Evolutionary conservation across 345 rosid species (phyloP).

Genomic region (Lepidium aucheri): DNA sequence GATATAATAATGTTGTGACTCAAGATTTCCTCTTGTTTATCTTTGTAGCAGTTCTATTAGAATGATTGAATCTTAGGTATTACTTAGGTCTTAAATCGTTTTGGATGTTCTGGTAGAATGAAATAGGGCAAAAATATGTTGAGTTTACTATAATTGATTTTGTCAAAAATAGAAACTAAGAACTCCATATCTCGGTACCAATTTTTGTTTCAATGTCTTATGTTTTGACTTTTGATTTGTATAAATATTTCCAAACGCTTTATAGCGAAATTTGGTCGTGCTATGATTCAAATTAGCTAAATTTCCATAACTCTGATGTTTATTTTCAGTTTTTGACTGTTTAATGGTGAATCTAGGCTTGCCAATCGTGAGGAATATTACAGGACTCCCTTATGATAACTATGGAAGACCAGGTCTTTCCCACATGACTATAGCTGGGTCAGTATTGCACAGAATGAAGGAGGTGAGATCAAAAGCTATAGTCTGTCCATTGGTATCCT

Average conservation of each 20-base stretch:
- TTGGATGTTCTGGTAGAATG: background rate
- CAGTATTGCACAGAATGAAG: constrained; percentile 63
- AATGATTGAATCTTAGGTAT: background rate
- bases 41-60: background rate
- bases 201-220: background rate
- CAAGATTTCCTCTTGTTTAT: background rate
- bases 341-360: constrained; percentile 37
- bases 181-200: background rate
- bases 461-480: constrained; percentile 36
- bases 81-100: background rate
- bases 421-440: constrained; percentile 67
- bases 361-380: constrained; percentile 66
- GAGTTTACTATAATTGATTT: no score
- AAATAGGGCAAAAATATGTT: background rate
- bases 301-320: background rate
- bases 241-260: background rate
- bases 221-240: background rate
- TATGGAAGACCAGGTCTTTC: constrained; percentile 79
- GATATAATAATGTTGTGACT: no score
- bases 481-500: background rate
- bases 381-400: constrained; percentile 58
- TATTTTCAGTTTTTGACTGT: background rate
- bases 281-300: background rate
- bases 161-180: background rate
- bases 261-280: background rate